Evolutionary conservation across 2,329 filamentous ascomycete genomes (phyloP).

Genomic region (Fusarium poae): DNA sequence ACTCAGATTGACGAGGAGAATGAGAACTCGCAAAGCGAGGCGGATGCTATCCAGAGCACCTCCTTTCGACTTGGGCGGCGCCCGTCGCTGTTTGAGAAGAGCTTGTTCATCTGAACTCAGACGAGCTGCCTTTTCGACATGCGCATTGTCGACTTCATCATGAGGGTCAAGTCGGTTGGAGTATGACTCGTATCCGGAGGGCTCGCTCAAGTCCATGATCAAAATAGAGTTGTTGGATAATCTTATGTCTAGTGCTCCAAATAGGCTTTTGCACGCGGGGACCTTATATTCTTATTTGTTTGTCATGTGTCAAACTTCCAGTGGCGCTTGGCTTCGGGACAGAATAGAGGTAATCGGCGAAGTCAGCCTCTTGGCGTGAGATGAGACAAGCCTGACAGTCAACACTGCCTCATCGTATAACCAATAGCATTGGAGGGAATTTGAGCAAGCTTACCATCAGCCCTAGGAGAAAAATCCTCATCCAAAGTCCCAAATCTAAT

Average conservation of each 20-base stretch:
- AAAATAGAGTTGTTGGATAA: background rate
- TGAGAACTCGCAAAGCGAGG: slow-evolving; percentile 2
- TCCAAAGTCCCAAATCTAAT: background rate
- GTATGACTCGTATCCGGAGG: slow-evolving; percentile 19
- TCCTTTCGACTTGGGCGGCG: background rate
- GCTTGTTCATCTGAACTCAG: background rate
- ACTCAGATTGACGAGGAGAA: slow-evolving; percentile 14
- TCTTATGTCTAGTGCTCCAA: background rate
- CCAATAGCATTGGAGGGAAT: background rate
- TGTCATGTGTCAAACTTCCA: background rate
- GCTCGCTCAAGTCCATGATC: slow-evolving; percentile 15
- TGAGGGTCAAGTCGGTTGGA: slow-evolving; percentile 23
- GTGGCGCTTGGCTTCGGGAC: too few relatives aligned
- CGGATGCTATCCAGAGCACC: background rate
- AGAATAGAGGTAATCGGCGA: background rate
- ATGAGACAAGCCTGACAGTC: background rate
- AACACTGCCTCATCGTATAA: background rate
- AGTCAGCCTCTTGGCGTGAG: slow-evolving; percentile 7
- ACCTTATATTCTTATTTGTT: background rate
- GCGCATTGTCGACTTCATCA: slow-evolving; percentile 4
- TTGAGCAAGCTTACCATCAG: background rate
- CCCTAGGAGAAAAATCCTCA: slow-evolving; percentile 6
- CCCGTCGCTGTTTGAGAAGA: slow-evolving; percentile 8
- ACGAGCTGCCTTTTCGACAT: background rate
- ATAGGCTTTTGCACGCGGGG: background rate